Percentiles rank a stretch among this genome's conserved stretches.
Evolutionary conservation across 1,284 basidiomycete genomes (phyloP).

Genomic region (Ustilago crameri): DNA sequence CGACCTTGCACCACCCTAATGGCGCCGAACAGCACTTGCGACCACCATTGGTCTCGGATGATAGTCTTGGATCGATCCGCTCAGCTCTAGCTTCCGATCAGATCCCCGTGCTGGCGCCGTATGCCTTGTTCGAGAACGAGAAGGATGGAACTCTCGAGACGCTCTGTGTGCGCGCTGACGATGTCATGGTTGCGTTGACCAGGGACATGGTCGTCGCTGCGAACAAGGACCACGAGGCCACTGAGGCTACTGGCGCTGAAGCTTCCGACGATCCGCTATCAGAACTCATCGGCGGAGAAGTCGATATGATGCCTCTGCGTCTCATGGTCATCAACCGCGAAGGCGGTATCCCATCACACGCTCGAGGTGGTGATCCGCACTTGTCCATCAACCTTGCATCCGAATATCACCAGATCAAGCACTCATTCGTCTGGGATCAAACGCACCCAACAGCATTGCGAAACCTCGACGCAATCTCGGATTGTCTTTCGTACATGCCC

Average conservation of each 20-base stretch:
- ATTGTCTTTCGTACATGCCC: conserved; percentile 92
- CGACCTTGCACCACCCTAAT: conserved; percentile 28
- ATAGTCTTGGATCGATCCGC: conserved; percentile 83
- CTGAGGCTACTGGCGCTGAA: neutral
- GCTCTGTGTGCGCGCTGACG: conserved; percentile 86
- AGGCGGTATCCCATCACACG: conserved; percentile 97
- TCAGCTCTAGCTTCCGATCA: conserved; percentile 89
- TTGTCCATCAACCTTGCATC: conserved; percentile 92
- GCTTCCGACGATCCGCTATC: conserved; percentile 18
- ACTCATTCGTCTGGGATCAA: conserved; percentile 87
- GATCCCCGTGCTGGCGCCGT: conserved; percentile 94
- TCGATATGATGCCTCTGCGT: conserved; percentile 75
- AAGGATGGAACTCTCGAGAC: conserved; percentile 73
- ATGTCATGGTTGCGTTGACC: conserved; percentile 87
- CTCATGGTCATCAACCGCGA: conserved; percentile 98
- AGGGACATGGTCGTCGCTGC: conserved; percentile 78
- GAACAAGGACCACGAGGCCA: conserved; percentile 3
- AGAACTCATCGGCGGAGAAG: conserved; percentile 45
- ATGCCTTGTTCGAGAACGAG: conserved; percentile 86
- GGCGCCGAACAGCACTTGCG: conserved; percentile 40
- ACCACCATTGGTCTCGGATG: conserved; percentile 73
- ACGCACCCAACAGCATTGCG: conserved; percentile 86
- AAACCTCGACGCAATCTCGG: conserved; percentile 86
- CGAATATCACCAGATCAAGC: conserved; percentile 85
- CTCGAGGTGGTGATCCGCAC: conserved; percentile 91